Percentiles rank a stretch among this genome's conserved stretches.
phyloP scores from a whole-genome alignment of 2,329 filamentous ascomycete genomes.

The Penicillium sp. region DNA sequence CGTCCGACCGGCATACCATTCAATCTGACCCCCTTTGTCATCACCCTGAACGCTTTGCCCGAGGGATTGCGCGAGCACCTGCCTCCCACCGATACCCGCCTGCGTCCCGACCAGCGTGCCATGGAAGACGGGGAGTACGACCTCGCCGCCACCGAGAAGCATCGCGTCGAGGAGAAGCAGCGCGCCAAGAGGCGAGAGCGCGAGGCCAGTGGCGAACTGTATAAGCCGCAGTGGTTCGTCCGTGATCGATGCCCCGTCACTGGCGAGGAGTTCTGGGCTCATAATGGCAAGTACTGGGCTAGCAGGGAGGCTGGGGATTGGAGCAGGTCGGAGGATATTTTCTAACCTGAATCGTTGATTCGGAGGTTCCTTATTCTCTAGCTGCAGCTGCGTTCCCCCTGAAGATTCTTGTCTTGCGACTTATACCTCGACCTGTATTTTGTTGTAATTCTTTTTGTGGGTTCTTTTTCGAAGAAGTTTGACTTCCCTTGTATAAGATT shows the following conservation, averaged over 20 bases:
- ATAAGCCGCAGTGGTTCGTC: constrained; percentile 80
- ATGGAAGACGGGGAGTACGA: constrained; percentile 99
- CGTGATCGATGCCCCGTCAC: constrained; percentile 74
- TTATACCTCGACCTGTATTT: background rate
- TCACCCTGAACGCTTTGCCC: constrained; percentile 90
- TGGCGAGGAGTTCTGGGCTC: constrained; percentile 87
- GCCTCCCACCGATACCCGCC: constrained; percentile 89
- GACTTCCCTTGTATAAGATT: constrained; percentile 16
- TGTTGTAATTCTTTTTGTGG: background rate
- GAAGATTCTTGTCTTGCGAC: background rate
- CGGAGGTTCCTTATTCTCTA: background rate
- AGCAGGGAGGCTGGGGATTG: constrained; percentile 65
- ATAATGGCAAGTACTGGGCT: constrained; percentile 87
- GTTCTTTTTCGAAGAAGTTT: background rate
- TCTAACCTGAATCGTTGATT: constrained; percentile 41
- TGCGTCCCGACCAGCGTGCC: constrained; percentile 89
- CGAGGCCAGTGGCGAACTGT: constrained; percentile 79
- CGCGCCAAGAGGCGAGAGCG: constrained; percentile 70
- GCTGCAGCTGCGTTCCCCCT: background rate
- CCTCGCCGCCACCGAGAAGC: constrained; percentile 89
- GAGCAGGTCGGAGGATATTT: constrained; percentile 75
- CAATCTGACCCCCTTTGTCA: constrained; percentile 93
- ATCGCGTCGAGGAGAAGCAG: constrained; percentile 89
- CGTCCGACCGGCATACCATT: constrained; percentile 87
- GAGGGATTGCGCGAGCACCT: constrained; percentile 76